Percentiles rank a stretch among this genome's conserved stretches.
Conservation (phyloP, 441 rosid genomes). For the Francoa sonchifolia region DNA sequence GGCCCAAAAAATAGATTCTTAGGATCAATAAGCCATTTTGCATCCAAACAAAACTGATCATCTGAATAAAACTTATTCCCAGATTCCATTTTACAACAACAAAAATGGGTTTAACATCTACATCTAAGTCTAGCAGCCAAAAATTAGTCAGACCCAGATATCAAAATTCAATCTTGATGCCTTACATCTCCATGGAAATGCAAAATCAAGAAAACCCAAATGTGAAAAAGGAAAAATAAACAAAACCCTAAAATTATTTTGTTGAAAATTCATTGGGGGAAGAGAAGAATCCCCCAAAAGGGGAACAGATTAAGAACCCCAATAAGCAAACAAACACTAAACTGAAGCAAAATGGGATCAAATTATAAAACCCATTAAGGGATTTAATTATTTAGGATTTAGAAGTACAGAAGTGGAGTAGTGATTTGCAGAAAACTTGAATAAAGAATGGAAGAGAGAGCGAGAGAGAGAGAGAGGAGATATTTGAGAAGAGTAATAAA, state of each 20-base stretch:
- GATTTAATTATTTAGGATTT: conserved; percentile 7
- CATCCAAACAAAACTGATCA: conserved; percentile 32
- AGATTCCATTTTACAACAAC: conserved; percentile 40
- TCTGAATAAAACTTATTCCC: conserved; percentile 22
- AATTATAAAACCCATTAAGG: conserved; percentile 10
- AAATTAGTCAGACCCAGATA: conserved; percentile 13
- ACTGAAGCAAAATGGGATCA: conserved; percentile 17
- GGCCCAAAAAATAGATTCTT: conserved; percentile 56
- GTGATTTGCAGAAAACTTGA: conserved; percentile 21
- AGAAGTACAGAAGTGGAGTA: conserved; percentile 13
- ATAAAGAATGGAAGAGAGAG: conserved; percentile 12
- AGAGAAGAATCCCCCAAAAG: conserved; percentile 24
- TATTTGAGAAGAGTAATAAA: conserved; percentile 14
- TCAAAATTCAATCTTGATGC: conserved; percentile 20
- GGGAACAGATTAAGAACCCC: conserved; percentile 15
- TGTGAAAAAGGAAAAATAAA: conserved; percentile 18
- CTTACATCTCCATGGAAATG: conserved; percentile 24
- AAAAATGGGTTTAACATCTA: conserved; percentile 16
- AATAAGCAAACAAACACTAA: conserved; percentile 14
- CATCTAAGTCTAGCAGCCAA: background rate
- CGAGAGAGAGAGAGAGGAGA: conserved; percentile 5
- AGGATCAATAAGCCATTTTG: conserved; percentile 53
- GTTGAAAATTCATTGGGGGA: conserved; percentile 22
- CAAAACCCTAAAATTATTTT: conserved; percentile 13
- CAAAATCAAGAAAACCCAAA: conserved; percentile 37